Evolutionary conservation across 352 stramenopile species (phyloP).

Genomic region (Globisporangium mamillatum): DNA sequence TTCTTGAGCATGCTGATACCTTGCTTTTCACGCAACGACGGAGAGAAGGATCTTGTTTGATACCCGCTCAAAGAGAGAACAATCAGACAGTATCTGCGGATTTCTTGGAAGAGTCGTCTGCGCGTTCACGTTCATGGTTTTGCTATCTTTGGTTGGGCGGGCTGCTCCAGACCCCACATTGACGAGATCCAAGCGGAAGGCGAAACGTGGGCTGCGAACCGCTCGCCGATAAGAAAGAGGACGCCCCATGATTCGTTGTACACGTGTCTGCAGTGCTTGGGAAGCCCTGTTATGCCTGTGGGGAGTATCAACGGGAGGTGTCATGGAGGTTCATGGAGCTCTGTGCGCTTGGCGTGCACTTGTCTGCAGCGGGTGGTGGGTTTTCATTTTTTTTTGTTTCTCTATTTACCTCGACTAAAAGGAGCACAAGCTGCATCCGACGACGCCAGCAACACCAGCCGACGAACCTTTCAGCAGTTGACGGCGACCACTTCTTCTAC

Average conservation of each 20-base stretch:
- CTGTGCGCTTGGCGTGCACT: neutral
- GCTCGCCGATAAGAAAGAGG: neutral
- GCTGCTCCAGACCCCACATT: neutral
- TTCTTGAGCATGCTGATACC: constrained; percentile 39
- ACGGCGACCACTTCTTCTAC: neutral
- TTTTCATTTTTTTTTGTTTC: constrained; percentile 12
- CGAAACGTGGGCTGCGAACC: neutral
- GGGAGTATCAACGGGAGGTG: neutral
- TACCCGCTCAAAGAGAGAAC: neutral
- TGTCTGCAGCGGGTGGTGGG: neutral
- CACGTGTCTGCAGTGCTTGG: neutral
- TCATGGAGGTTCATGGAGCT: neutral
- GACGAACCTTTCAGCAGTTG: neutral
- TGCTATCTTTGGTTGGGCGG: neutral
- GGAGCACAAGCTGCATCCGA: constrained; percentile 5
- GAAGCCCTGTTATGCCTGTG: neutral
- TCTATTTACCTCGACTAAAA: constrained; percentile 17
- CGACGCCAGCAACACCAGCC: neutral
- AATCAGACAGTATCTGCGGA: neutral
- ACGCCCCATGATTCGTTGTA: no score
- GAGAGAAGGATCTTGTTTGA: neutral
- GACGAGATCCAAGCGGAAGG: neutral
- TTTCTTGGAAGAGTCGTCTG: neutral
- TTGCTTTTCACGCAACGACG: neutral
- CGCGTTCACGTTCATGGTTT: neutral